Conservation (phyloP, 2,329 filamentous ascomycete species). For the Talaromyces sp. region DNA sequence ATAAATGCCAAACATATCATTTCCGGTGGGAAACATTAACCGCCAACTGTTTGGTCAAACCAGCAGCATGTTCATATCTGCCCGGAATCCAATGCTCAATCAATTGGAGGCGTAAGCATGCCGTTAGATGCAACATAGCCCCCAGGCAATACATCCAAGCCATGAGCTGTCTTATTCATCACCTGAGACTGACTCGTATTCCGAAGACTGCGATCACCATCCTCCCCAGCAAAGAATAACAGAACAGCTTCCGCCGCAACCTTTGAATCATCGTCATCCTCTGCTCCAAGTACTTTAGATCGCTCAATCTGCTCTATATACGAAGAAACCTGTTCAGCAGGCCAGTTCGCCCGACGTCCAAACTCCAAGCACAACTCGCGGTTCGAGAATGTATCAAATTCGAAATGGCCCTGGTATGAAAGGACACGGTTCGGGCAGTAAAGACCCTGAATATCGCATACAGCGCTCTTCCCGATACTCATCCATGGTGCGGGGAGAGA, state of each 20-base stretch:
- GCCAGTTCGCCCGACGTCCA: conserved; percentile 26
- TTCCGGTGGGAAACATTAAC: too few species aligned
- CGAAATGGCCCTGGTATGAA: conserved; percentile 38
- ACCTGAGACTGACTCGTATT: too few species aligned
- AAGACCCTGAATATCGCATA: conserved; percentile 34
- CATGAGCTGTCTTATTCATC: background rate
- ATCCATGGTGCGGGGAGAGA: conserved; percentile 31
- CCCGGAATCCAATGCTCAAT: background rate
- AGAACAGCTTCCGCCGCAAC: conserved; percentile 37
- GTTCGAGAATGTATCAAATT: conserved; percentile 33
- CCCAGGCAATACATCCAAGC: background rate
- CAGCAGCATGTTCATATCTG: too few species aligned
- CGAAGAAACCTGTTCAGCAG: conserved; percentile 7
- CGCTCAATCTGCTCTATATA: conserved; percentile 27
- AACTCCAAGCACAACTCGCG: conserved; percentile 28
- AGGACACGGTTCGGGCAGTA: conserved; percentile 32
- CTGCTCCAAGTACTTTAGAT: conserved; percentile 13
- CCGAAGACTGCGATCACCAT: conserved; percentile 5
- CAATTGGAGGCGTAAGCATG: conserved; percentile 27
- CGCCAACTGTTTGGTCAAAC: too few species aligned
- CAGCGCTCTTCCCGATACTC: conserved; percentile 30
- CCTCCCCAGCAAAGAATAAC: conserved; percentile 31
- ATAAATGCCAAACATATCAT: background rate
- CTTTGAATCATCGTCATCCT: conserved; percentile 35
- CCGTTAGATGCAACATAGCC: conserved; percentile 9